Evolutionary conservation across 1,284 basidiomycete species (phyloP).

Genomic region (Termitomyces sp.): DNA sequence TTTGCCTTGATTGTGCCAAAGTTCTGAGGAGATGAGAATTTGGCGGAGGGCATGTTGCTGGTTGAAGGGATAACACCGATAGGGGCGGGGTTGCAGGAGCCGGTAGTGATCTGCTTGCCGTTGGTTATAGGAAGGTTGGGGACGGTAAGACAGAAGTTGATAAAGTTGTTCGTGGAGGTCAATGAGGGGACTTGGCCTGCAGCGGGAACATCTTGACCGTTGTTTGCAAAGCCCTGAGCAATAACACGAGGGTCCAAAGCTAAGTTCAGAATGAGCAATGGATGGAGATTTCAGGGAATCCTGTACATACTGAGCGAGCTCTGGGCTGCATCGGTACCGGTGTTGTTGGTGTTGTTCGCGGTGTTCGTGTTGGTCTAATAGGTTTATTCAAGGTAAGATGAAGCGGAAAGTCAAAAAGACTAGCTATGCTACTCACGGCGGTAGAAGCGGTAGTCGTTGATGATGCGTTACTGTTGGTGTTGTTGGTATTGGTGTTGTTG

Average conservation of each 20-base stretch:
- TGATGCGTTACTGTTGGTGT: not conserved
- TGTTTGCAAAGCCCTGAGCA: slow-evolving; percentile 35
- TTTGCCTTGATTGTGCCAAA: slow-evolving; percentile 48
- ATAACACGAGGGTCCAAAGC: slow-evolving; percentile 40
- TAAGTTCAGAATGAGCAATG: slow-evolving; percentile 6
- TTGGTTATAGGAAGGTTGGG: slow-evolving; percentile 40
- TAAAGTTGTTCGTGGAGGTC: slow-evolving; percentile 55
- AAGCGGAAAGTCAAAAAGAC: too few species aligned
- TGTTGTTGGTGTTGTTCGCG: not conserved
- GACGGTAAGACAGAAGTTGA: slow-evolving; percentile 40
- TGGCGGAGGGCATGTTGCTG: slow-evolving; percentile 54
- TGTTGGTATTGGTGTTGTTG: slow-evolving; percentile 5
- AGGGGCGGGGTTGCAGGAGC: slow-evolving; percentile 64
- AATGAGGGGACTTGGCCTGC: slow-evolving; percentile 43
- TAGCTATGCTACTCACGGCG: not conserved
- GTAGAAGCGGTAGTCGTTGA: slow-evolving; percentile 1
- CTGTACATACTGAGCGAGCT: not conserved
- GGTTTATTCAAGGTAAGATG: not conserved
- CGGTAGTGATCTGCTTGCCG: slow-evolving; percentile 52
- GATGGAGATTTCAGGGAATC: not conserved
- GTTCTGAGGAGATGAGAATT: slow-evolving; percentile 55
- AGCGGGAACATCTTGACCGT: slow-evolving; percentile 39
- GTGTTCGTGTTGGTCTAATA: not conserved
- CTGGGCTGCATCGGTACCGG: slow-evolving; percentile 22
- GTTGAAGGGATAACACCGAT: slow-evolving; percentile 55